These are phyloP conservation scores for Trametes villosa DNA, from an alignment of 768 basidiomycete genomes.

Conservation along the genomic window DNA sequence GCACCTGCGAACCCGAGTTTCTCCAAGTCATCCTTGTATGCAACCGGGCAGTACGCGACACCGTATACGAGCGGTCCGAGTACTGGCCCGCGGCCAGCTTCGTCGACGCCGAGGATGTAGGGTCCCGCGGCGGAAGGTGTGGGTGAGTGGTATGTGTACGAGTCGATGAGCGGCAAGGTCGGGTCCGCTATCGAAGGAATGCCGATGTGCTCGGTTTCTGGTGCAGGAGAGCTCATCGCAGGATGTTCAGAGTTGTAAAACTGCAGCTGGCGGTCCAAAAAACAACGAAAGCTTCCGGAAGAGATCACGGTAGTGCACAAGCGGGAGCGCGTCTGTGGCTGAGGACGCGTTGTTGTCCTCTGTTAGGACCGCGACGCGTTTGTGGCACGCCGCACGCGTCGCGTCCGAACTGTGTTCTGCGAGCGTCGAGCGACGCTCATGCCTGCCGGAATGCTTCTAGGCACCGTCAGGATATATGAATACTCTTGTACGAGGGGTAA, in stretches of 20 bases:
- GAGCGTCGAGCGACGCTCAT: no score
- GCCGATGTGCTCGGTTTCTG: neutral
- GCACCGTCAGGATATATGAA: no score
- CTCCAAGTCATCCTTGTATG: constrained; percentile 76
- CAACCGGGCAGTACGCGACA: constrained; percentile 87
- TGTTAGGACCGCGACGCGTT: constrained; percentile 1
- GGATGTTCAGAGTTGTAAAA: no score
- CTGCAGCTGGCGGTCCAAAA: no score
- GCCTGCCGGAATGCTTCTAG: no score
- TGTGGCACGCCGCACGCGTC: constrained; percentile 13
- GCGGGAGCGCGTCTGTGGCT: no score
- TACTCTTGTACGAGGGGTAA: no score
- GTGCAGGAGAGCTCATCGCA: neutral
- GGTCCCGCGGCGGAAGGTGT: constrained; percentile 71
- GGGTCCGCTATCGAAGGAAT: constrained; percentile 65
- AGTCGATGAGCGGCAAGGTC: constrained; percentile 60
- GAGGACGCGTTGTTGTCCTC: neutral
- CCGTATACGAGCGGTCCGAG: constrained; percentile 96
- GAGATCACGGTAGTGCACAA: neutral
- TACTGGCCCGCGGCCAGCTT: constrained; percentile 95
- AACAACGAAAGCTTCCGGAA: no score
- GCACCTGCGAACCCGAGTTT: constrained; percentile 89
- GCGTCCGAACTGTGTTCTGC: no score
- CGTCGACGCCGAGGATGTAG: constrained; percentile 98
- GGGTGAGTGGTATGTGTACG: constrained; percentile 80